These are phyloP conservation scores for Cladosporium sp. DNA, from an alignment of 2,329 filamentous ascomycete genomes.

Conservation along the genomic window DNA sequence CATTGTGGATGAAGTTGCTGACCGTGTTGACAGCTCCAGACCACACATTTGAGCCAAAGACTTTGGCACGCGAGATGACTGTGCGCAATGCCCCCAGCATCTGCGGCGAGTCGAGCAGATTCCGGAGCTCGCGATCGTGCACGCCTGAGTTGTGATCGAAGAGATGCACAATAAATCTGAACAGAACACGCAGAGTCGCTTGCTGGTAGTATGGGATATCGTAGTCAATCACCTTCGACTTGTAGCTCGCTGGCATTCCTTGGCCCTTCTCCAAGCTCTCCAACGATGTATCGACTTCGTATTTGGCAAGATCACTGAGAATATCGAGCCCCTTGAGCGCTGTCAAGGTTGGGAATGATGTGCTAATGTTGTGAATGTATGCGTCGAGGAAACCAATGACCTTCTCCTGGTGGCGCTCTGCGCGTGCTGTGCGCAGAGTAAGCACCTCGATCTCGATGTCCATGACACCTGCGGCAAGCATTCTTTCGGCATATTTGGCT, in stretches of 20 bases:
- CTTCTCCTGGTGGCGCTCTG: slow-evolving; percentile 77
- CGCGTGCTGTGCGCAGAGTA: slow-evolving; percentile 73
- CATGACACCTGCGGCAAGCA: slow-evolving; percentile 85
- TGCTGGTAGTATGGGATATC: slow-evolving; percentile 90
- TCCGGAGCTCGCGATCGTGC: slow-evolving; percentile 84
- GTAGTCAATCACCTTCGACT: slow-evolving; percentile 84
- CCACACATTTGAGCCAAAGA: slow-evolving; percentile 93
- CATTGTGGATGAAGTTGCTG: slow-evolving; percentile 96
- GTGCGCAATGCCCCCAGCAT: slow-evolving; percentile 73
- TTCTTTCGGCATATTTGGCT: slow-evolving; percentile 67
- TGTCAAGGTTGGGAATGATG: slow-evolving; percentile 79
- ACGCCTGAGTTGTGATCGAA: slow-evolving; percentile 80
- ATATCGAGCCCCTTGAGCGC: slow-evolving; percentile 79
- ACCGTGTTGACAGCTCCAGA: slow-evolving; percentile 88
- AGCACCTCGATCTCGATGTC: slow-evolving; percentile 87
- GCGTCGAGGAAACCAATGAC: slow-evolving; percentile 85
- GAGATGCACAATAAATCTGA: slow-evolving; percentile 95
- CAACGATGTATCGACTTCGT: slow-evolving; percentile 69
- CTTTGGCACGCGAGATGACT: slow-evolving; percentile 72
- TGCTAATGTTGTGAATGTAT: slow-evolving; percentile 74
- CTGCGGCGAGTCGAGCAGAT: slow-evolving; percentile 88
- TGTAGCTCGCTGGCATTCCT: slow-evolving; percentile 68
- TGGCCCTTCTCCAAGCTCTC: slow-evolving; percentile 62
- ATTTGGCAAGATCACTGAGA: slow-evolving; percentile 81
- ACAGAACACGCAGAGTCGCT: slow-evolving; percentile 85